phyloP scores from a whole-genome alignment of 257 asterid genomes.

The Gynochthodes officinalis region DNA sequence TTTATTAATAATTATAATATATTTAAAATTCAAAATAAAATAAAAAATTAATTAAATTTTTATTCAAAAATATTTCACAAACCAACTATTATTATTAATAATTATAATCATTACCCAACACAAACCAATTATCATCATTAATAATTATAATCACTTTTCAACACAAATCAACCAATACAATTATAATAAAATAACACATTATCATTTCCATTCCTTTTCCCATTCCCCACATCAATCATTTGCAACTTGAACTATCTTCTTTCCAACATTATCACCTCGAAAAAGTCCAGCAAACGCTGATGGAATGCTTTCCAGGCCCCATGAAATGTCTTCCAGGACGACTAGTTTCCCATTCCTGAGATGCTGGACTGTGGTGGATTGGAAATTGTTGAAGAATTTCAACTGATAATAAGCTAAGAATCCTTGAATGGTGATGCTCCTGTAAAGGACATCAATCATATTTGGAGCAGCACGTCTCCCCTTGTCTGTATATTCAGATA shows the following conservation, averaged over 20 bases:
- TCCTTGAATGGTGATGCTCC: conserved; percentile 61
- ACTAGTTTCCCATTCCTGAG: conserved; percentile 40
- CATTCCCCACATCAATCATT: no score
- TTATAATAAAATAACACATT: no score
- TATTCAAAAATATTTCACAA: no score
- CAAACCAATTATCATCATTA: no score
- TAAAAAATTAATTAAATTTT: no score
- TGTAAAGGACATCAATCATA: conserved; percentile 57
- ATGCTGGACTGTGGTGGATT: conserved; percentile 40
- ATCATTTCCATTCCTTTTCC: no score
- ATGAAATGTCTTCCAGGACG: conserved; percentile 46
- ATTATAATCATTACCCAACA: no score
- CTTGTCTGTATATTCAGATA: conserved; percentile 55
- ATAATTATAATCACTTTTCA: no score
- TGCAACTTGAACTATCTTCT: conserved; percentile 47
- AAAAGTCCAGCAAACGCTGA: conserved; percentile 50
- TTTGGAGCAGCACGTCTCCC: conserved; percentile 34
- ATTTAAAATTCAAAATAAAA: no score
- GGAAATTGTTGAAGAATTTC: conserved; percentile 38
- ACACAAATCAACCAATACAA: no score
- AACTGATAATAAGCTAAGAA: conserved; percentile 41
- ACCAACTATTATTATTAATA: no score
- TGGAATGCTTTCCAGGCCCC: conserved; percentile 54
- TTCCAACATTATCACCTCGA: conserved; percentile 53
- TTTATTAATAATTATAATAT: no score